A percentile compares a stretch with the other conserved stretches of the same genome.
Conservation (phyloP, 2,329 filamentous ascomycete species). For the Cryphonectria carpinicola region DNA sequence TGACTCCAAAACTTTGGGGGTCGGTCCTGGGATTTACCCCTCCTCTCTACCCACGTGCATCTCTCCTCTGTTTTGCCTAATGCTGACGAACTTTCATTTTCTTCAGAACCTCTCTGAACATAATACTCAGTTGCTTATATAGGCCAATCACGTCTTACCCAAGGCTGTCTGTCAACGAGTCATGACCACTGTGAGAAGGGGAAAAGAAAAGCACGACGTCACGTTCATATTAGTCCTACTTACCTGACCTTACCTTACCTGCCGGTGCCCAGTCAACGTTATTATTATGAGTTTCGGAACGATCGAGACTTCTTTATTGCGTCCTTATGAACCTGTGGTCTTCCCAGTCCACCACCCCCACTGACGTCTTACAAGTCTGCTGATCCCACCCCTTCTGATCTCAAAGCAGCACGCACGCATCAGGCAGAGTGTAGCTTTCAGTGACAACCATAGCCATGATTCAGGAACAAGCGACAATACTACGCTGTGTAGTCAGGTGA, state of each 20-base stretch:
- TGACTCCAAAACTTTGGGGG: background rate
- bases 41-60: background rate
- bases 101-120: background rate
- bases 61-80: background rate
- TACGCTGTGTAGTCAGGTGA: background rate
- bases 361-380: background rate
- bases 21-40: background rate
- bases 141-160: background rate
- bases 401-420: background rate
- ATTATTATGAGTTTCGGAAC: background rate
- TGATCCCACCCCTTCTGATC: background rate
- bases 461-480: background rate
- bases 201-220: background rate
- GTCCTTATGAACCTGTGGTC: background rate
- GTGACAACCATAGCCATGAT: background rate
- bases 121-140: background rate
- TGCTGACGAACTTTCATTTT: background rate
- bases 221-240: background rate
- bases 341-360: background rate
- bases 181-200: background rate
- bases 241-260: too few species aligned
- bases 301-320: background rate
- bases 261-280: background rate
- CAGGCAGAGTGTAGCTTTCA: background rate
- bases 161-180: background rate